Evolutionary conservation across 805 yeast genomes (phyloP).

Genomic region (Barnettozyma californica): DNA sequence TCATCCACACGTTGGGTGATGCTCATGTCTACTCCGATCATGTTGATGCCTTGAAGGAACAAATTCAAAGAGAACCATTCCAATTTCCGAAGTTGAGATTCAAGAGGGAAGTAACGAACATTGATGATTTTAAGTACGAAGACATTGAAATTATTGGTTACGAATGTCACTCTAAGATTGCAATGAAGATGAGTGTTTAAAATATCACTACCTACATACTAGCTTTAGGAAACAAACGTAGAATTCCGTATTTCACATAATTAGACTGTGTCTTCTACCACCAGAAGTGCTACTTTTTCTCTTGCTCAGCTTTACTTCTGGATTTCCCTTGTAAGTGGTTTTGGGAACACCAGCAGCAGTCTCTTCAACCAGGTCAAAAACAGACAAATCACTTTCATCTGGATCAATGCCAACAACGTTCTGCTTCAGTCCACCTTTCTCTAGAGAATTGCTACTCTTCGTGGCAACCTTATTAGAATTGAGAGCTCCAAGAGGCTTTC

Average conservation of each 20-base stretch:
- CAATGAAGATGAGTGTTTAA: conserved; percentile 96
- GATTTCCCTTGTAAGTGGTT: conserved; percentile 21
- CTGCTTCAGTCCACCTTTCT: conserved; percentile 7
- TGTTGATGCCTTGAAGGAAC: conserved; percentile 83
- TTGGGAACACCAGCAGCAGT: conserved; percentile 25
- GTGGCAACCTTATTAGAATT: conserved; percentile 17
- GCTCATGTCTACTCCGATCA: conserved; percentile 94
- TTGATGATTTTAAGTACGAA: conserved; percentile 85
- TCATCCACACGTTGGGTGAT: conserved; percentile 94
- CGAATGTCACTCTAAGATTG: conserved; percentile 76
- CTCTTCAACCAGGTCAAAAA: conserved; percentile 27
- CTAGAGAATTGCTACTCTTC: conserved; percentile 3
- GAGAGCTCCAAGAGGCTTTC: conserved; percentile 20
- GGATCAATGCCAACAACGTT: conserved; percentile 1
- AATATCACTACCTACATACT: neutral
- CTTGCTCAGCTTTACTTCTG: conserved; percentile 16
- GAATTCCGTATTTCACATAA: conserved; percentile 8
- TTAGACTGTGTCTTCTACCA: conserved; percentile 24
- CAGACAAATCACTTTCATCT: conserved; percentile 22
- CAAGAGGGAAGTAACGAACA: conserved; percentile 57
- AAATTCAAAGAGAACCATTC: conserved; percentile 68
- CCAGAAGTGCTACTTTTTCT: conserved; percentile 9
- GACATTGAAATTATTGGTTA: conserved; percentile 82
- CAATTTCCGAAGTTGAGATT: conserved; percentile 75
- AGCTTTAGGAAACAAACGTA: neutral